Conservation (phyloP, 805 yeast genomes). For the Nakazawaea wyomingensis region DNA sequence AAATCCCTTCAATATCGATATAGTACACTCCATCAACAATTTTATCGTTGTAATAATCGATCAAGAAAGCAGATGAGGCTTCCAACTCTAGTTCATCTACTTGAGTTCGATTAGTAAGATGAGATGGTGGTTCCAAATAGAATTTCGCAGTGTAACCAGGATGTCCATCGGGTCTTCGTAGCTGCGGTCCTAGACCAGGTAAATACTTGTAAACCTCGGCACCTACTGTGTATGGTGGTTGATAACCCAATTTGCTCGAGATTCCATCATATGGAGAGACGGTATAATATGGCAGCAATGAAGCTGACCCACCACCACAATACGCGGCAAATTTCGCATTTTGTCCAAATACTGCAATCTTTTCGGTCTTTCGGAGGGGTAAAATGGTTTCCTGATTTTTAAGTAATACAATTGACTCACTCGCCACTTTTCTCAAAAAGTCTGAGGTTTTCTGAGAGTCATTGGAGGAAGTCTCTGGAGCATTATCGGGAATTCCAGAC, state of each 20-base stretch:
- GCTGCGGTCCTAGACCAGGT: constrained; percentile 11
- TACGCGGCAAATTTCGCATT: constrained; percentile 42
- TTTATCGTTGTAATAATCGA: constrained; percentile 20
- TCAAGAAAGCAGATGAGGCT: constrained; percentile 15
- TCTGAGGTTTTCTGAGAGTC: constrained; percentile 43
- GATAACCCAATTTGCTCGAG: constrained; percentile 15
- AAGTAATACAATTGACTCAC: constrained; percentile 50
- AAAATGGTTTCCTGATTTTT: constrained; percentile 44
- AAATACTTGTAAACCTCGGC: constrained; percentile 10
- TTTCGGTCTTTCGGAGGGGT: constrained; percentile 36
- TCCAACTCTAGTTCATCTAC: constrained; percentile 23
- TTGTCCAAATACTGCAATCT: constrained; percentile 51
- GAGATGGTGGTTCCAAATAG: constrained; percentile 14
- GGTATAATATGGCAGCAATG: constrained; percentile 38
- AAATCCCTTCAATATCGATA: constrained; percentile 38
- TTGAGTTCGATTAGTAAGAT: constrained; percentile 19
- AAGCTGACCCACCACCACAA: constrained; percentile 59
- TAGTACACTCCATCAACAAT: constrained; percentile 28
- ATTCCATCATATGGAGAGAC: constrained; percentile 45
- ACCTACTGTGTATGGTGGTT: constrained; percentile 8
- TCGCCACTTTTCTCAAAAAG: constrained; percentile 39
- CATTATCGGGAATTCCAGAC: constrained; percentile 37
- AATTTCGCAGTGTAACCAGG: constrained; percentile 9
- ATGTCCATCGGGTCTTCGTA: constrained; percentile 12
- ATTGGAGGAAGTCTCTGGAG: constrained; percentile 31